These are phyloP conservation scores for Tuber umbilicatum DNA, from an alignment of 495 filamentous ascomycete genomes.

Conservation along the genomic window DNA sequence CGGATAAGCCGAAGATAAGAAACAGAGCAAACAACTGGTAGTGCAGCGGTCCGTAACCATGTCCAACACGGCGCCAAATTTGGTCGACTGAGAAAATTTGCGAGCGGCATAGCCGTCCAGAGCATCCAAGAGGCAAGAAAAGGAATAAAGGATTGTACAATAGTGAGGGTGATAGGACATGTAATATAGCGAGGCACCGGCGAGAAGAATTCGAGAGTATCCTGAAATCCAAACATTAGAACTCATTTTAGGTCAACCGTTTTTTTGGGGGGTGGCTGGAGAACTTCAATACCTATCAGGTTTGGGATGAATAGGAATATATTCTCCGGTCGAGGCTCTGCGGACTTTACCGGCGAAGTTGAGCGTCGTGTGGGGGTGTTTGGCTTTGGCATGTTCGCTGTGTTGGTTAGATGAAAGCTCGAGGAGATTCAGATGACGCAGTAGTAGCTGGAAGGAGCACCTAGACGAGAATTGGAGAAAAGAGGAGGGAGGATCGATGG, in stretches of 20 bases:
- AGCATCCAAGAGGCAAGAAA: slow-evolving; percentile 90
- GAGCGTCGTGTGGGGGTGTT: slow-evolving; percentile 16
- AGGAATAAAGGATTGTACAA: slow-evolving; percentile 80
- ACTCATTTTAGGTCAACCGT: not conserved
- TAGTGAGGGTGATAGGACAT: slow-evolving; percentile 96
- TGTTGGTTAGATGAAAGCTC: not conserved
- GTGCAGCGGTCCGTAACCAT: slow-evolving; percentile 98
- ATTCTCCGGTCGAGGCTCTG: slow-evolving; percentile 56
- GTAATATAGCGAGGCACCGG: slow-evolving; percentile 90
- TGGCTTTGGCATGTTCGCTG: slow-evolving; percentile 27
- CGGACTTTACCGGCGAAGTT: slow-evolving; percentile 28
- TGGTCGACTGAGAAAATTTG: slow-evolving; percentile 78
- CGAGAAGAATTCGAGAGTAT: slow-evolving; percentile 80
- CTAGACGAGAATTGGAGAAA: slow-evolving; percentile 7
- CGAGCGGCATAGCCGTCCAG: slow-evolving; percentile 88
- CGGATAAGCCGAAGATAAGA: slow-evolving; percentile 85
- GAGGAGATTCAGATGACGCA: not conserved
- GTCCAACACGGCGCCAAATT: slow-evolving; percentile 91
- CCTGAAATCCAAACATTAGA: slow-evolving; percentile 48
- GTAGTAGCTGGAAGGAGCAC: not conserved
- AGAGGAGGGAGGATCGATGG: slow-evolving; percentile 4
- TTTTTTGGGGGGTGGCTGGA: not conserved
- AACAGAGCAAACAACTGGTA: slow-evolving; percentile 86
- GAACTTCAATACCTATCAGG: slow-evolving; percentile 64
- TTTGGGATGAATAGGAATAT: slow-evolving; percentile 95